Evolutionary conservation across 805 yeast species (phyloP).

Genomic region (Saccharomycopsis olivae): DNA sequence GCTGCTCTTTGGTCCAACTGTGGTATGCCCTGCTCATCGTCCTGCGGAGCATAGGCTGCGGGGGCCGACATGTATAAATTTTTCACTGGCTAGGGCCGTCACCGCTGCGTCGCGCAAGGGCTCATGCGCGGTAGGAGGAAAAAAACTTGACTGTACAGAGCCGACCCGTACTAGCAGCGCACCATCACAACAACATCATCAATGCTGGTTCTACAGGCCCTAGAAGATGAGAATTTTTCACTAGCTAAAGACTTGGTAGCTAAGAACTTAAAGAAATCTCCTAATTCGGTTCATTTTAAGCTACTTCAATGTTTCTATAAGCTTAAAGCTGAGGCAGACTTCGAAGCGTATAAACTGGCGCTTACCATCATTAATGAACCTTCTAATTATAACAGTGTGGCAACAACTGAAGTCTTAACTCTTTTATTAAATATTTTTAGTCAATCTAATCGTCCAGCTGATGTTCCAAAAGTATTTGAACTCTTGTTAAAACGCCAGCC

Average conservation of each 20-base stretch:
- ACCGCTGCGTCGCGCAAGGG: no score
- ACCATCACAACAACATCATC: no score
- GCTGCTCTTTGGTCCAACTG: slow-evolving; percentile 8
- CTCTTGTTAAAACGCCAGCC: slow-evolving; percentile 30
- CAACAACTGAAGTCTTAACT: slow-evolving; percentile 18
- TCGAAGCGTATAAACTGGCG: slow-evolving; percentile 3
- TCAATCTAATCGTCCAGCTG: slow-evolving; percentile 20
- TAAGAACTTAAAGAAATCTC: slow-evolving; percentile 26
- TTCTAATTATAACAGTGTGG: slow-evolving; percentile 7
- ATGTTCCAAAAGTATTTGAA: slow-evolving; percentile 28
- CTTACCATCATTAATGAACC: slow-evolving; percentile 3
- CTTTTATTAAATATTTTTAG: slow-evolving; percentile 25
- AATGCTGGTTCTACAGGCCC: no score
- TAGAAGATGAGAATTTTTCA: slow-evolving; percentile 28
- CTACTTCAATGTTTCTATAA: slow-evolving; percentile 25
- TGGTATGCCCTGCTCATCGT: no score
- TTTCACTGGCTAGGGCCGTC: no score
- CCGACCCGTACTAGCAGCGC: no score
- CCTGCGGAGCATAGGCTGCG: no score
- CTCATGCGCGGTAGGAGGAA: no score
- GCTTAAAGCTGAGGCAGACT: slow-evolving; percentile 21
- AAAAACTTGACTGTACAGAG: no score
- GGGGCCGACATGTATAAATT: no score
- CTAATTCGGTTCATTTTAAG: slow-evolving; percentile 27
- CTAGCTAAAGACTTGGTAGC: slow-evolving; percentile 26